A percentile compares a stretch with the other conserved stretches of the same genome.
These are phyloP conservation scores for Capronia americana DNA, from an alignment of 2,329 filamentous ascomycete species.

Conservation along the genomic window DNA sequence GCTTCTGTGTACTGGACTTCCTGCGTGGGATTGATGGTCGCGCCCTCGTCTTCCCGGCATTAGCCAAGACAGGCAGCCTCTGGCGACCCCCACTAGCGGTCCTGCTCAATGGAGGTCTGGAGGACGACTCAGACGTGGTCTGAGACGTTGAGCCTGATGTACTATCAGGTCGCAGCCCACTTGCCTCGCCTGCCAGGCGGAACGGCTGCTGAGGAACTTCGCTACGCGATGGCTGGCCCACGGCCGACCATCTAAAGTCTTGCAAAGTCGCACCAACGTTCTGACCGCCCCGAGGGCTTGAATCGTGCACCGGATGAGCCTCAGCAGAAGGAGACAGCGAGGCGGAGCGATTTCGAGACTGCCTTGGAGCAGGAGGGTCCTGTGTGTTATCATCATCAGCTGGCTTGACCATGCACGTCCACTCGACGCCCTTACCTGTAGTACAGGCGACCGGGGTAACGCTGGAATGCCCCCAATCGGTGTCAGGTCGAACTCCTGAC, in stretches of 20 bases:
- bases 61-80: conserved; percentile 20
- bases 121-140: conserved; percentile 26
- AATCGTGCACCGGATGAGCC: conserved; percentile 4
- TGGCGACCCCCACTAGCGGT: conserved; percentile 31
- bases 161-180: conserved; percentile 9
- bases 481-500: conserved; percentile 47
- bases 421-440: conserved; percentile 13
- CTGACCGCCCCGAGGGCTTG: conserved; percentile 39
- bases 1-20: conserved; percentile 33
- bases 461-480: conserved; percentile 40
- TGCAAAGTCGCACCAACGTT: conserved; percentile 38
- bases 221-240: not conserved
- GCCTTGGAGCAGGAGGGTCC: conserved; percentile 4
- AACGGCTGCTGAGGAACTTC: conserved; percentile 18
- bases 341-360: conserved; percentile 19
- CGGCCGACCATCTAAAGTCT: conserved; percentile 18
- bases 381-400: conserved; percentile 17
- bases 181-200: conserved; percentile 18
- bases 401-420: not conserved
- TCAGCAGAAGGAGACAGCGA: conserved; percentile 20
- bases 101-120: conserved; percentile 29
- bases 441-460: not conserved
- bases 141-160: conserved; percentile 25
- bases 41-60: conserved; percentile 31
- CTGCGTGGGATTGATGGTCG: conserved; percentile 29